Base-by-base conservation (phyloP, 2,329 filamentous ascomycete species). In the Fusarium torulosum region DNA sequence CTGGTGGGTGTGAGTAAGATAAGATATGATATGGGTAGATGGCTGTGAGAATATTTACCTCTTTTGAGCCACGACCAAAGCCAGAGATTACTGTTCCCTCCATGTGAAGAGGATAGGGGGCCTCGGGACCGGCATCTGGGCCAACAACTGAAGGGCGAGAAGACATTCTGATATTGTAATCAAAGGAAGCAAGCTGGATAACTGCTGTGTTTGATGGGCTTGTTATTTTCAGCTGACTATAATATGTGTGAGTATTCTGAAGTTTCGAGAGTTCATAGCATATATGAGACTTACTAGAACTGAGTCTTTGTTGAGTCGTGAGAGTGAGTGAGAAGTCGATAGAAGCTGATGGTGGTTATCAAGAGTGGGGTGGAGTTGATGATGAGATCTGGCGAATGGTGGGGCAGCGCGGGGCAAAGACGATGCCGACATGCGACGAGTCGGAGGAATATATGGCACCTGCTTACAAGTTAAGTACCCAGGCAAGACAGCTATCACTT, bases 41-140 rank as follows among this genome's bases (percentile, higher is more conserved):
- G 9, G 23, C 11, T 17, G 11, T 37, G 45, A 44, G 33, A 20
- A 38, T 9, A 15, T 80, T 60, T 77, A 94, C 92, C 81, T 97
- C 94, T 83, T 94, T 96, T 74, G 93, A 97, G 17, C 96, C 96
- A 62, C 96, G 88, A 41, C 96, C 95, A 78, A 98, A 98, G 33
- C 96, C 96, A 74, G 92, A 91, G 74, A 97, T 94, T 23, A 99
- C 94, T 55, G 90, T 88, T 23, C 96, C 96, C 64, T 91, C 90
- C 81, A 98, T 90, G 71, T 86, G 88, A 72, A 97, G 85, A 1
- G 96, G 96, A 78, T 90, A 98, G 0, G 96, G 96, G 7, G 87
- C 51, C 72, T 89, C 84, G 14, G 95, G 95, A 4, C 93, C 93
- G 38, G 82, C 79, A 42, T 92, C 88, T 10, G 90, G 84, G 56